Base-by-base conservation (phyloP, 1,139 yeast species). In the Scheffersomyces insectosa region DNA sequence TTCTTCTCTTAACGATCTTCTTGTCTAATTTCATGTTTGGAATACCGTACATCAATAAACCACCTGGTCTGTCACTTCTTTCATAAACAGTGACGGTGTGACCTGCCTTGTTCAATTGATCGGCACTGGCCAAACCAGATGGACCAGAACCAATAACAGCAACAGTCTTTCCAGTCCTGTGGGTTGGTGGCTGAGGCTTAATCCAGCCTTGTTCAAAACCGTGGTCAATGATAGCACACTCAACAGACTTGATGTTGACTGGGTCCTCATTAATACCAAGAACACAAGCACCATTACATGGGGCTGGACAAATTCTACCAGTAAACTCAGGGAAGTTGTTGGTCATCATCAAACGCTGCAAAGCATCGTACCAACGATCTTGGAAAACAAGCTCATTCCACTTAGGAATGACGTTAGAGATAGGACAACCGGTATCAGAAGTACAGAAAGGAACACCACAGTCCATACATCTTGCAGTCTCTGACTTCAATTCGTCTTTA, bases 371-470 rank as follows among this genome's bases (percentile, higher is more conserved):
- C 98, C 98, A 93, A 65, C 93, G 85, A 68, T 90, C 95, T 68
- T 90, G 82, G 81, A 90, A 93, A 29, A 93, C 96, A 57, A 93
- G 80, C 65, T 91, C 98, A 65, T 93, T 93, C 95, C 97, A 93
- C 70, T 91, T 91, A 53, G 99, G 99, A 74, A 93, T 93, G 56
- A 91, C 84, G 68, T 93, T 93, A 47, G 98, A 90, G 55, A 93
- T 87, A 46, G 99, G 99, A 73, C 99, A 93, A 49, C 99, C 99
- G 39, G 96, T 87, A 66, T 93, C 98, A 36, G 96, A 86, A 62
- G 95, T 95, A 76, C 99, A 93, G 81, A 91, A 93, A 48, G 99
- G 99, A 58, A 93, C 96, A 74, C 99, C 99, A 76, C 99, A 93
- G 70, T 93, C 99, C 97, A 93, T 93, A 79, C 99, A 93, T 69